phyloP scores from a whole-genome alignment of 371 early-diverging fungal genomes.

The Mortierella polycephala region DNA sequence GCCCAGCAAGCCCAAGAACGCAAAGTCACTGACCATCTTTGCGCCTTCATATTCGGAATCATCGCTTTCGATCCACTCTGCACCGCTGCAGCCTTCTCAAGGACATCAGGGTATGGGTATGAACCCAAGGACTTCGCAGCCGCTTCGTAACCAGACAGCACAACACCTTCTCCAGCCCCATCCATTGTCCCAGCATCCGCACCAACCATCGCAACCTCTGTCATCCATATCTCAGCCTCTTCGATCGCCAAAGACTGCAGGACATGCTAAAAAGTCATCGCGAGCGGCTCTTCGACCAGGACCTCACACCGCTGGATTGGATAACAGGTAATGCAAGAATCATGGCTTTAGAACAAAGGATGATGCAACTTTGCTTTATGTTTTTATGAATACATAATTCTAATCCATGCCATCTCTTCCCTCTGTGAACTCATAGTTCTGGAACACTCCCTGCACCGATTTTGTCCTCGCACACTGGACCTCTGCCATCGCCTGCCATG shows the following conservation, averaged over 20 bases:
- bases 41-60: constrained; percentile 68
- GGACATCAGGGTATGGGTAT: constrained; percentile 34
- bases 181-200: constrained; percentile 53
- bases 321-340: constrained; percentile 17
- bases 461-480: constrained; percentile 49
- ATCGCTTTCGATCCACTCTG: constrained; percentile 63
- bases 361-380: background rate
- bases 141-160: constrained; percentile 23
- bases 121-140: constrained; percentile 38
- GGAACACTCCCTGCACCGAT: constrained; percentile 53
- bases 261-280: constrained; percentile 36
- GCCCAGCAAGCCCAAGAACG: constrained; percentile 60
- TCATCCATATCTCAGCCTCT: constrained; percentile 28
- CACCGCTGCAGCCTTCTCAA: constrained; percentile 63
- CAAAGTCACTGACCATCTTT: constrained; percentile 66
- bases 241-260: constrained; percentile 32
- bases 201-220: constrained; percentile 25
- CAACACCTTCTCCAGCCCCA: constrained; percentile 25
- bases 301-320: constrained; percentile 32
- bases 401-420: constrained; percentile 3
- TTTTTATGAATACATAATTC: background rate
- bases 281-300: constrained; percentile 29
- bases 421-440: constrained; percentile 18
- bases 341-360: background rate
- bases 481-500: constrained; percentile 45